Conservation (phyloP, 768 basidiomycete species). For the Favolaschia claudopus region DNA sequence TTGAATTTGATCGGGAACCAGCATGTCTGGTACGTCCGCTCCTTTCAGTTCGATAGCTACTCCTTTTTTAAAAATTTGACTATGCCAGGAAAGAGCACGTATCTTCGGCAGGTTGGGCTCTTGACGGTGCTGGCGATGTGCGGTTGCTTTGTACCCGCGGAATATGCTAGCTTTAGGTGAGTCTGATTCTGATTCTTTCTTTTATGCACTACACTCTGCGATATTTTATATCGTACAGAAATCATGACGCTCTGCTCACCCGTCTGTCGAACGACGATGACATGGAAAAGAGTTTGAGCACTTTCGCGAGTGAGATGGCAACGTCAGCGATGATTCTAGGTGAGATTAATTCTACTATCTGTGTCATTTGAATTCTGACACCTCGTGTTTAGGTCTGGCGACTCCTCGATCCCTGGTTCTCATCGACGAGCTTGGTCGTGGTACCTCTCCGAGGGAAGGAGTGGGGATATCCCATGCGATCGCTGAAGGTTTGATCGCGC, state of each 20-base stretch:
- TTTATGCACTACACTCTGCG: neutral
- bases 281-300: conserved; percentile 88
- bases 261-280: conserved; percentile 95
- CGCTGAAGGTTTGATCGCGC: conserved; percentile 75
- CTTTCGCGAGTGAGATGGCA: conserved; percentile 96
- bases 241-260: conserved; percentile 85
- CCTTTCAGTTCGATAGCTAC: neutral
- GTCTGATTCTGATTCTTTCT: conserved; percentile 10
- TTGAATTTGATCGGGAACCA: conserved; percentile 27
- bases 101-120: conserved; percentile 86
- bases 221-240: conserved; percentile 44
- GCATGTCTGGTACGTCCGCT: conserved; percentile 64
- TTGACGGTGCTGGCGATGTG: conserved; percentile 88
- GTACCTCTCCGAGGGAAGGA: conserved; percentile 86
- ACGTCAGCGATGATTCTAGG: conserved; percentile 92
- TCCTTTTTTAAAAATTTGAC: neutral
- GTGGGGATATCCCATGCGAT: conserved; percentile 87
- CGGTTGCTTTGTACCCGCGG: conserved; percentile 91
- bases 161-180: conserved; percentile 89
- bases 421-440: conserved; percentile 93
- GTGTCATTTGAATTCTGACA: neutral
- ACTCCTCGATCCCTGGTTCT: conserved; percentile 76
- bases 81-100: conserved; percentile 85
- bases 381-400: conserved; percentile 63
- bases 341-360: conserved; percentile 30